These are phyloP conservation scores for Pseudogymnoascus sp. DNA, from an alignment of 2,329 filamentous ascomycete genomes.

Conservation along the genomic window DNA sequence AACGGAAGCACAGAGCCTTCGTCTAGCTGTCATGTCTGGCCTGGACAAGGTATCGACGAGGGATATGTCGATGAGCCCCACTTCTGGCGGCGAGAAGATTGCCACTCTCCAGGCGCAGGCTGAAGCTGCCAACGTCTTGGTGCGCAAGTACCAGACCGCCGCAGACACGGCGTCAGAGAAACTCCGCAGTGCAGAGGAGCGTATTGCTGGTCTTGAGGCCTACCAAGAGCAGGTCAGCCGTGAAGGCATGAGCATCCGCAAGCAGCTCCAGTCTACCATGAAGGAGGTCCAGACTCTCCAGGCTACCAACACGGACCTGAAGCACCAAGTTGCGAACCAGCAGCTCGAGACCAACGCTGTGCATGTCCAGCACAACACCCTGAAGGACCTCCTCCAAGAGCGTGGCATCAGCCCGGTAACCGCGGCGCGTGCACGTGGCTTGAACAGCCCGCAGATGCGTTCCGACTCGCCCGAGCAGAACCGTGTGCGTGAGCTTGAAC, in stretches of 20 bases:
- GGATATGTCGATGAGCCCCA: slow-evolving; percentile 39
- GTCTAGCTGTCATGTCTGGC: slow-evolving; percentile 71
- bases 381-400: slow-evolving; percentile 87
- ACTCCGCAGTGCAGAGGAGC: slow-evolving; percentile 84
- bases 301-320: slow-evolving; percentile 71
- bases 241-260: slow-evolving; percentile 80
- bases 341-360: slow-evolving; percentile 93
- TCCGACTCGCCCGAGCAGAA: slow-evolving; percentile 72
- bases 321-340: slow-evolving; percentile 73
- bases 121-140: slow-evolving; percentile 66
- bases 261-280: slow-evolving; percentile 78
- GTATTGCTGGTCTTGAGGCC: slow-evolving; percentile 90
- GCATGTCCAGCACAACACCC: slow-evolving; percentile 80
- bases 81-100: slow-evolving; percentile 56
- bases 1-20: slow-evolving; percentile 77
- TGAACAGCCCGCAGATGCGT: slow-evolving; percentile 65
- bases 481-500: slow-evolving; percentile 76
- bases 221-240: slow-evolving; percentile 96
- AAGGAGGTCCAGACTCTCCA: slow-evolving; percentile 78
- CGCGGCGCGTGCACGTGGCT: slow-evolving; percentile 59
- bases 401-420: slow-evolving; percentile 75
- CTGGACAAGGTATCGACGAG: slow-evolving; percentile 63
- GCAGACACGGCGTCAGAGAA: slow-evolving; percentile 83
- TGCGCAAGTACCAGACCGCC: slow-evolving; percentile 81
- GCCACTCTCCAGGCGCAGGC: slow-evolving; percentile 71